A percentile compares a stretch with the other conserved stretches of the same genome.
Conservation (phyloP, 148 eudicot genomes). For the Cornus suecica region DNA sequence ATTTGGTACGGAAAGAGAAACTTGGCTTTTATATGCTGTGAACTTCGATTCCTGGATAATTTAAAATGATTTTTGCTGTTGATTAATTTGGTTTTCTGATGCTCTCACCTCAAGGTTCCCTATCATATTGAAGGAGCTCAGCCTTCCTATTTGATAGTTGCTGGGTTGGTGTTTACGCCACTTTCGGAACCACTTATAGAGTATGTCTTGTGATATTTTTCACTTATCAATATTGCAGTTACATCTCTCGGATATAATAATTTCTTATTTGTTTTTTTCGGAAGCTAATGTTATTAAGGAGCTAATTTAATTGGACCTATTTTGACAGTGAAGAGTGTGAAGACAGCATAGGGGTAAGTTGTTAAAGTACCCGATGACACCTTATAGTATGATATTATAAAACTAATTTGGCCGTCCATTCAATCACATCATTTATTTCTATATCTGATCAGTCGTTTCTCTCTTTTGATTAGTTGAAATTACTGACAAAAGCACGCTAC, state of each 20-base stretch:
- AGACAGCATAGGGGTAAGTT: constrained; percentile 84
- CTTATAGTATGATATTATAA: background rate
- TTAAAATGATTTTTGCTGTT: background rate
- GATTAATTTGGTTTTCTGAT: constrained; percentile 5
- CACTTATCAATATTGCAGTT: background rate
- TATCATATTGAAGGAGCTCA: constrained; percentile 90
- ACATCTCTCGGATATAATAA: background rate
- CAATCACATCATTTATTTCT: background rate
- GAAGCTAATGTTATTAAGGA: constrained; percentile 1
- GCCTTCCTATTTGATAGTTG: constrained; percentile 89
- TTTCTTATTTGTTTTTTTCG: background rate
- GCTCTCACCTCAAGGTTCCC: constrained; percentile 58
- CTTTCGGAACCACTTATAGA: constrained; percentile 92
- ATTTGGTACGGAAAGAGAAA: constrained; percentile 58
- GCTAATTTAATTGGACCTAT: constrained; percentile 10
- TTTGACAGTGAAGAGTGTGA: constrained; percentile 83
- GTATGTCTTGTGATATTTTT: constrained; percentile 35
- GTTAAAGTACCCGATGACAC: background rate
- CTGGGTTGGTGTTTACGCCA: constrained; percentile 96
- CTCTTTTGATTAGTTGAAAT: constrained; percentile 52
- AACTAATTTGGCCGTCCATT: too few species aligned
- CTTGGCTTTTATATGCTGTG: background rate
- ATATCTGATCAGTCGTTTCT: constrained; percentile 8
- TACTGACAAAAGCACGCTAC: constrained; percentile 85
- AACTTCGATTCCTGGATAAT: background rate